phyloP scores from a whole-genome alignment of 2,329 filamentous ascomycete species.

The Chaetomiaceae sp. region DNA sequence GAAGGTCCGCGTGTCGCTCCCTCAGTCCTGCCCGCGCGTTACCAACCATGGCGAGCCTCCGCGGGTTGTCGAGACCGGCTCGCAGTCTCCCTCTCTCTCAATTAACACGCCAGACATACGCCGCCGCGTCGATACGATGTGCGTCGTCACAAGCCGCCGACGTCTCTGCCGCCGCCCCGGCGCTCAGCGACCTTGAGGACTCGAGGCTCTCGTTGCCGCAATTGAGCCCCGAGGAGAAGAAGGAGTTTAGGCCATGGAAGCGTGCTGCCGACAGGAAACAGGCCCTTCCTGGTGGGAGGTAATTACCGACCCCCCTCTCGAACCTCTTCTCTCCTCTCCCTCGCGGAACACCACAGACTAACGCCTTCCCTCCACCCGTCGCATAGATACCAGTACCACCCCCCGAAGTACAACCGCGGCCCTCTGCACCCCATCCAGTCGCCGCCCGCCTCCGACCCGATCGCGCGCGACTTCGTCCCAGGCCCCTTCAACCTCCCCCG shows the following conservation, averaged over 20 bases:
- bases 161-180: conserved; percentile 21
- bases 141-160: conserved; percentile 43
- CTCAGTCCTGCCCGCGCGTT: conserved; percentile 3
- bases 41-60: conserved; percentile 26
- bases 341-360: conserved; percentile 26
- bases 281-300: conserved; percentile 46
- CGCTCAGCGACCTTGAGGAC: conserved; percentile 47
- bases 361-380: conserved; percentile 17
- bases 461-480: conserved; percentile 81
- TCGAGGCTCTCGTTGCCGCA: conserved; percentile 44
- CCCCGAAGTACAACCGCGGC: conserved; percentile 91
- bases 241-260: conserved; percentile 39
- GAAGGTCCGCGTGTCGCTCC: conserved; percentile 15
- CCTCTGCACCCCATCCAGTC: conserved; percentile 90
- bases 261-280: conserved; percentile 33
- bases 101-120: conserved; percentile 21
- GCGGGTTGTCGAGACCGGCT: conserved; percentile 24
- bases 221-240: conserved; percentile 37
- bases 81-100: conserved; percentile 23
- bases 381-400: conserved; percentile 84
- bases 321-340: conserved; percentile 19
- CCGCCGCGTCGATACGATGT: conserved; percentile 35
- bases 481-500: conserved; percentile 87
- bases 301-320: conserved; percentile 20
- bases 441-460: conserved; percentile 77